These are phyloP conservation scores for Glaciozyma antarctica DNA, from an alignment of 768 basidiomycete genomes.

Conservation along the genomic window DNA sequence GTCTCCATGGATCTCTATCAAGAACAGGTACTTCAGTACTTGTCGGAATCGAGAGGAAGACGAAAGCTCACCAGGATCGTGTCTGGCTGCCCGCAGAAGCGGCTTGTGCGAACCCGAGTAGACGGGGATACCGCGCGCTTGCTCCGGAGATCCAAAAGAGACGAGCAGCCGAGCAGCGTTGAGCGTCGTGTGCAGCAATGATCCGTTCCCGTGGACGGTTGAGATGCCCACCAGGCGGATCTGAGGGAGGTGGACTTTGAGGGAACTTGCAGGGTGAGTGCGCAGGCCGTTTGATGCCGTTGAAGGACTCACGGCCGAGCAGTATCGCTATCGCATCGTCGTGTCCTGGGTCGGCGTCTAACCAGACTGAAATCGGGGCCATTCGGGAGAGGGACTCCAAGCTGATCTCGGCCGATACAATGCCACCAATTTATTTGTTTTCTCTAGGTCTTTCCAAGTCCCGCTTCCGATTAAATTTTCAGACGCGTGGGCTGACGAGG, in stretches of 20 bases:
- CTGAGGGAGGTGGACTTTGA: conserved; percentile 49
- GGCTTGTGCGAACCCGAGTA: conserved; percentile 64
- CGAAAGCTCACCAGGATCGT: conserved; percentile 42
- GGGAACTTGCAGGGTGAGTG: not conserved
- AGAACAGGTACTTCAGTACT: too few relatives aligned
- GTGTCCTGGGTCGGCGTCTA: conserved; percentile 69
- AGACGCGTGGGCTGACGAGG: too few relatives aligned
- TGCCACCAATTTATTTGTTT: too few relatives aligned
- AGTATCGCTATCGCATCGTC: conserved; percentile 81
- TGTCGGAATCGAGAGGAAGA: too few relatives aligned
- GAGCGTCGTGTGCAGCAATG: conserved; percentile 47
- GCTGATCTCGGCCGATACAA: too few relatives aligned
- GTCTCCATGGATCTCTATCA: conserved; percentile 57
- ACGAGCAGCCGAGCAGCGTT: conserved; percentile 71
- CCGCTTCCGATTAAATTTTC: too few relatives aligned
- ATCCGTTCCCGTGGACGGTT: conserved; percentile 75
- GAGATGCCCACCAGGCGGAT: conserved; percentile 72
- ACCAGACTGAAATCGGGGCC: conserved; percentile 44
- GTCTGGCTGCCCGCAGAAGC: conserved; percentile 52
- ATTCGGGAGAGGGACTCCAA: not conserved
- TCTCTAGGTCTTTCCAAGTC: too few relatives aligned
- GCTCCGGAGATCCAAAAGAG: conserved; percentile 56
- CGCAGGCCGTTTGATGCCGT: not conserved
- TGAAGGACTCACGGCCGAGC: conserved; percentile 45
- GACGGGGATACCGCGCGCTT: conserved; percentile 47